Percentiles rank a stretch among this genome's conserved stretches.
These are phyloP conservation scores for Colletotrichum chlorophyti DNA, from an alignment of 2,329 filamentous ascomycete species.

Conservation along the genomic window DNA sequence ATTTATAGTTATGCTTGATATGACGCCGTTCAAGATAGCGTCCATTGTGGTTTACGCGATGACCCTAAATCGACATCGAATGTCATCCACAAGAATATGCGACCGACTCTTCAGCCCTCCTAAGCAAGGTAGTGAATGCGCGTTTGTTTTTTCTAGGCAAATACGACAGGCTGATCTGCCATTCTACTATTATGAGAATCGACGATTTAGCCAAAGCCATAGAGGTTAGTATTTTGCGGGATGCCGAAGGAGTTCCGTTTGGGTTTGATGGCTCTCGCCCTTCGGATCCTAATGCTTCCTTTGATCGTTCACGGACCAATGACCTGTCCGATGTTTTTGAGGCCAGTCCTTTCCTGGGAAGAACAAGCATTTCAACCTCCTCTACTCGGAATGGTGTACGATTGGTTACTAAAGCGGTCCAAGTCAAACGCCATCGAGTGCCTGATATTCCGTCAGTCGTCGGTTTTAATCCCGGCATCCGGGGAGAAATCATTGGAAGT, in stretches of 20 bases:
- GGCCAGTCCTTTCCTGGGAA: not conserved
- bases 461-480: not conserved
- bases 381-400: not conserved
- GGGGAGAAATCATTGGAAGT: not conserved
- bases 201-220: too few species aligned
- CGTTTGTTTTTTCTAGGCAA: too few species aligned
- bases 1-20: not conserved
- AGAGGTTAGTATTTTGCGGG: too few species aligned
- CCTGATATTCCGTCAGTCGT: not conserved
- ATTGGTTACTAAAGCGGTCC: not conserved
- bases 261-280: not conserved
- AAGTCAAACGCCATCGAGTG: not conserved
- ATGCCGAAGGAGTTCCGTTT: not conserved
- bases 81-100: too few species aligned
- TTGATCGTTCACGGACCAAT: constrained; percentile 1
- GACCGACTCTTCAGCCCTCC: too few species aligned
- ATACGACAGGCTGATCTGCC: too few species aligned
- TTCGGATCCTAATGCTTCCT: not conserved
- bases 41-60: too few species aligned
- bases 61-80: too few species aligned
- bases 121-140: too few species aligned
- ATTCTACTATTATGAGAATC: too few species aligned
- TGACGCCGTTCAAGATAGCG: too few species aligned
- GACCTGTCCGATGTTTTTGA: not conserved
- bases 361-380: not conserved